Evolutionary conservation across 345 rosid genomes (phyloP).

Genomic region (Anastatica hierochuntica): DNA sequence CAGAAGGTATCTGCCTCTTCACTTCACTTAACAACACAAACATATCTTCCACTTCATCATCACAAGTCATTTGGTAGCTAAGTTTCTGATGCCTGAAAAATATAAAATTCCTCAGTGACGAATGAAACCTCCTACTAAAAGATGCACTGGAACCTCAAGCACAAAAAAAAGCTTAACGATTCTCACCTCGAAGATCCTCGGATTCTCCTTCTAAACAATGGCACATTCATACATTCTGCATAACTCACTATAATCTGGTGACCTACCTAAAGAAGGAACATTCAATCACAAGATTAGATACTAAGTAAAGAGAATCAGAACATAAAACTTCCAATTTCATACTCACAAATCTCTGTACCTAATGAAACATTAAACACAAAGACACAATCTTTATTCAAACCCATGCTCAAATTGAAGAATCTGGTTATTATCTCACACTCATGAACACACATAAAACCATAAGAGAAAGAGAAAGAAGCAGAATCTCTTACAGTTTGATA

Average conservation of each 20-base stretch:
- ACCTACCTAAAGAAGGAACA: slow-evolving; percentile 50
- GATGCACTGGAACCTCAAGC: neutral
- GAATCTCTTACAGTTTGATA: slow-evolving; percentile 71
- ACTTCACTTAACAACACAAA: slow-evolving; percentile 69
- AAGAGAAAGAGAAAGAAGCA: neutral
- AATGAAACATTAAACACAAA: too few species aligned
- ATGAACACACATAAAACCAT: neutral
- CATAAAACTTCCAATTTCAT: neutral
- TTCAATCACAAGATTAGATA: neutral
- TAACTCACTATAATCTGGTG: slow-evolving; percentile 83
- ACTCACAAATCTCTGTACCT: neutral
- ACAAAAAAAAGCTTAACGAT: neutral
- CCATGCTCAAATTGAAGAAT: neutral
- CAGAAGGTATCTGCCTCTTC: slow-evolving; percentile 70
- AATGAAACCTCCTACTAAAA: neutral
- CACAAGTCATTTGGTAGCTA: slow-evolving; percentile 53
- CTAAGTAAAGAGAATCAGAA: neutral
- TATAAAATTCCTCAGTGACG: neutral
- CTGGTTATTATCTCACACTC: neutral
- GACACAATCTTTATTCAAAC: neutral
- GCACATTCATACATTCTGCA: slow-evolving; percentile 85
- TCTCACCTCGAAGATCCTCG: slow-evolving; percentile 79
- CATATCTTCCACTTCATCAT: slow-evolving; percentile 97
- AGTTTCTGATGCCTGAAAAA: slow-evolving; percentile 58
- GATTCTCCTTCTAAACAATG: slow-evolving; percentile 71